phyloP scores from a whole-genome alignment of 1,284 basidiomycete genomes.

The Irpex sp. region DNA sequence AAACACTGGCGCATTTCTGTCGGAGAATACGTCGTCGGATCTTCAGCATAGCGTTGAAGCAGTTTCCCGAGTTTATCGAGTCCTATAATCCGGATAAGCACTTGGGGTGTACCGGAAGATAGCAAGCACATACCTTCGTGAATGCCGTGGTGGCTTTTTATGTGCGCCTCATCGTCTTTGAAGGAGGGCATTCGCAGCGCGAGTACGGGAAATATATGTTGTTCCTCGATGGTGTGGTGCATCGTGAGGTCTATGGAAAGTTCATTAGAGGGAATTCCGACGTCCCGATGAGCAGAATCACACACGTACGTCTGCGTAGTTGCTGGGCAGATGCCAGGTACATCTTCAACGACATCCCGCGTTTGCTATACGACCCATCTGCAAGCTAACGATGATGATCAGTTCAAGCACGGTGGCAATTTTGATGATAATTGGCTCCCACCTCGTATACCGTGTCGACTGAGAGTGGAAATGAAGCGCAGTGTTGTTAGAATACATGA shows the following conservation, averaged over 20 bases:
- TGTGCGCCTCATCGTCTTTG: constrained; percentile 44
- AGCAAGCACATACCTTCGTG: constrained; percentile 45
- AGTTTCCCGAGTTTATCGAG: constrained; percentile 47
- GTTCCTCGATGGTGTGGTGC: constrained; percentile 65
- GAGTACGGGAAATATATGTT: constrained; percentile 59
- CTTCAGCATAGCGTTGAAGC: constrained; percentile 40
- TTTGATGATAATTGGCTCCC: too few relatives aligned
- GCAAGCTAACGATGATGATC: constrained; percentile 17
- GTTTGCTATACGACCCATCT: constrained; percentile 24
- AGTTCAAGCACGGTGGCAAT: neutral
- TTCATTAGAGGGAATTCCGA: neutral
- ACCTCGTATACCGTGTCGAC: constrained; percentile 25
- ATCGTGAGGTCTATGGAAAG: constrained; percentile 40
- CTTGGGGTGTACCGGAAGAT: neutral
- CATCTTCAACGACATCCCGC: constrained; percentile 23
- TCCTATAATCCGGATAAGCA: constrained; percentile 31
- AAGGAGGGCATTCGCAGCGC: constrained; percentile 61
- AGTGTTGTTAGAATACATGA: neutral
- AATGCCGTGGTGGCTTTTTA: constrained; percentile 59
- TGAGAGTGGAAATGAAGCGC: neutral
- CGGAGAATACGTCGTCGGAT: constrained; percentile 51
- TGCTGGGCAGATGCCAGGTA: constrained; percentile 21
- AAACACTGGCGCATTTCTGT: constrained; percentile 51
- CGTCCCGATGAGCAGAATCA: too few relatives aligned
- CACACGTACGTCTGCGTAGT: constrained; percentile 17